Conservation (phyloP, 2,329 filamentous ascomycete genomes). For the Fusarium buharicum region DNA sequence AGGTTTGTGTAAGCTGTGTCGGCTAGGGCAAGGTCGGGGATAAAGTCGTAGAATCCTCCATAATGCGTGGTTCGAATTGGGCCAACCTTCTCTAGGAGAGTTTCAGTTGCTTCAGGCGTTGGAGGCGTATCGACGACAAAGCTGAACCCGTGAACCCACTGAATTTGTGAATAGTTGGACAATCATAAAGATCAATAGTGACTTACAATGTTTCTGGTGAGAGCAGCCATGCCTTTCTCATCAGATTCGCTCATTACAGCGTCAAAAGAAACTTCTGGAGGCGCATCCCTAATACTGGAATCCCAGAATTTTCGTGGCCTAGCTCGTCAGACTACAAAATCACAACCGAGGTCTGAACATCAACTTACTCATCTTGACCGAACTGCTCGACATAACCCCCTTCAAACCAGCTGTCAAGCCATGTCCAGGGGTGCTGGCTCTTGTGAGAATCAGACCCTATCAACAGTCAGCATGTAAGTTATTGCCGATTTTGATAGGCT, state of each 20-base stretch:
- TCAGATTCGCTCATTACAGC: constrained; percentile 65
- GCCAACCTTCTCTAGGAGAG: constrained; percentile 81
- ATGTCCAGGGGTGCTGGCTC: constrained; percentile 71
- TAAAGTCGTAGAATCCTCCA: constrained; percentile 83
- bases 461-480: constrained; percentile 9
- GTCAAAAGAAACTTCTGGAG: constrained; percentile 69
- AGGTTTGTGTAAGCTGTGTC: constrained; percentile 93
- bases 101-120: constrained; percentile 75
- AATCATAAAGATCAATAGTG: background rate
- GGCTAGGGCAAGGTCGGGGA: constrained; percentile 85
- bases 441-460: constrained; percentile 76
- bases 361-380: constrained; percentile 38
- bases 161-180: constrained; percentile 22
- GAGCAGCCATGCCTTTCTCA: constrained; percentile 64
- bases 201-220: constrained; percentile 73
- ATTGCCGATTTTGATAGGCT: background rate
- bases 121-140: constrained; percentile 77
- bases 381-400: constrained; percentile 32
- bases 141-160: constrained; percentile 79
- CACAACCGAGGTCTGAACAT: background rate
- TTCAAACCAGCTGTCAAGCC: constrained; percentile 38
- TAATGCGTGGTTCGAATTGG: constrained; percentile 94
- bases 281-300: constrained; percentile 51
- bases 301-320: constrained; percentile 42
- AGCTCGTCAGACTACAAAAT: constrained; percentile 10